Evolutionary conservation across 768 basidiomycete genomes (phyloP).

Genomic region (Xerocomellus chrysenteron): DNA sequence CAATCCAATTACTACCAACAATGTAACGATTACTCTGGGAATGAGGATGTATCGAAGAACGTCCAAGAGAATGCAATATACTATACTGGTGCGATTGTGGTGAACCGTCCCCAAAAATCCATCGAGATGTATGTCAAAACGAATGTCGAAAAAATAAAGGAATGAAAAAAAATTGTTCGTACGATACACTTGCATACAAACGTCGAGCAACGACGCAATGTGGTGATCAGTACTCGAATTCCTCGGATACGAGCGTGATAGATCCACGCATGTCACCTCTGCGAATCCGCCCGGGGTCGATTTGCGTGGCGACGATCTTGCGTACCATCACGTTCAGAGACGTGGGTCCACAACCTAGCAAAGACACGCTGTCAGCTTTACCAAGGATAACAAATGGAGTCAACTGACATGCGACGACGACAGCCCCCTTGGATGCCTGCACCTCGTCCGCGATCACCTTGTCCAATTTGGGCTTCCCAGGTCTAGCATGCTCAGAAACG

Average conservation of each 20-base stretch:
- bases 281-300: slow-evolving; percentile 51
- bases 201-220: background rate
- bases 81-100: background rate
- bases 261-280: slow-evolving; percentile 58
- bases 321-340: slow-evolving; percentile 69
- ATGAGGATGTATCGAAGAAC: background rate
- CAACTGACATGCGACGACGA: slow-evolving; percentile 69
- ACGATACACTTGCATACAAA: background rate
- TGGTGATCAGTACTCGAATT: slow-evolving; percentile 55
- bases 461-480: slow-evolving; percentile 66
- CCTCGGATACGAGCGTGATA: slow-evolving; percentile 63
- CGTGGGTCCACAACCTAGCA: slow-evolving; percentile 69
- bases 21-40: background rate
- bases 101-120: background rate
- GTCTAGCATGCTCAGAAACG: slow-evolving; percentile 61
- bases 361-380: background rate
- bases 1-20: background rate
- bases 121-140: background rate
- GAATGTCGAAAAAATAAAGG: background rate
- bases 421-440: slow-evolving; percentile 47
- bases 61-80: background rate
- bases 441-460: slow-evolving; percentile 67
- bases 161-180: background rate
- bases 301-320: slow-evolving; percentile 59
- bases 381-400: background rate